phyloP scores from a whole-genome alignment of 2,329 filamentous ascomycete species.

The Colletotrichum eleusines region DNA sequence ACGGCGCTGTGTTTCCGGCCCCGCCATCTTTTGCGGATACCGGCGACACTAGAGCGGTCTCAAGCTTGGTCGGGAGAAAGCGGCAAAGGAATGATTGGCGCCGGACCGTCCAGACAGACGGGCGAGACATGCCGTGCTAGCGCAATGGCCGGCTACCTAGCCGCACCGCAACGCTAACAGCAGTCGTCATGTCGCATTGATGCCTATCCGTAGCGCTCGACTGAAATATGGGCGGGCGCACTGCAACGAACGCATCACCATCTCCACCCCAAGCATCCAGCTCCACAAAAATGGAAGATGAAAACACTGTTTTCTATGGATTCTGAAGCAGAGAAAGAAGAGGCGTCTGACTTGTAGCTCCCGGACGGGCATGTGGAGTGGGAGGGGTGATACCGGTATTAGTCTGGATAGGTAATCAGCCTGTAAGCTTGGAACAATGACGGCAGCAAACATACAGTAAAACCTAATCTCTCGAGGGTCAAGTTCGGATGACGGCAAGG shows the following conservation, averaged over 20 bases:
- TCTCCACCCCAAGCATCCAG: constrained; percentile 6
- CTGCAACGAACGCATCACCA: constrained; percentile 13
- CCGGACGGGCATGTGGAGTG: neutral
- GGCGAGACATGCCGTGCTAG: constrained; percentile 31
- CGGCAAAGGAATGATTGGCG: constrained; percentile 41
- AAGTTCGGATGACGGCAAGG: constrained; percentile 37
- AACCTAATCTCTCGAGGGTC: constrained; percentile 23
- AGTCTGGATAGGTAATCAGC: neutral
- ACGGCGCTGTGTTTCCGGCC: constrained; percentile 17
- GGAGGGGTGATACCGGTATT: neutral
- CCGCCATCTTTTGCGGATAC: constrained; percentile 7
- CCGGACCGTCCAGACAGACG: neutral
- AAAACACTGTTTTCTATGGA: neutral
- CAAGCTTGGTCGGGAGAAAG: constrained; percentile 31
- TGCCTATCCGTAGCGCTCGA: constrained; percentile 28
- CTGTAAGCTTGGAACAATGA: constrained; percentile 11
- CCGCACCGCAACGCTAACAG: constrained; percentile 9
- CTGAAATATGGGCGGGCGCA: neutral
- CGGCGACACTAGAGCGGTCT: constrained; percentile 37
- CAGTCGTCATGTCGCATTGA: constrained; percentile 5
- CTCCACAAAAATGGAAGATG: constrained; percentile 27
- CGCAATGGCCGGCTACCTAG: constrained; percentile 16
- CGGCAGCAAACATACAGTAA: constrained; percentile 34
- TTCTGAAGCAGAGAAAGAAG: neutral
- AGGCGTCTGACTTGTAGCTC: neutral